Base-by-base conservation (phyloP, 2,329 filamentous ascomycete genomes). In the Aureobasidium sp. region DNA sequence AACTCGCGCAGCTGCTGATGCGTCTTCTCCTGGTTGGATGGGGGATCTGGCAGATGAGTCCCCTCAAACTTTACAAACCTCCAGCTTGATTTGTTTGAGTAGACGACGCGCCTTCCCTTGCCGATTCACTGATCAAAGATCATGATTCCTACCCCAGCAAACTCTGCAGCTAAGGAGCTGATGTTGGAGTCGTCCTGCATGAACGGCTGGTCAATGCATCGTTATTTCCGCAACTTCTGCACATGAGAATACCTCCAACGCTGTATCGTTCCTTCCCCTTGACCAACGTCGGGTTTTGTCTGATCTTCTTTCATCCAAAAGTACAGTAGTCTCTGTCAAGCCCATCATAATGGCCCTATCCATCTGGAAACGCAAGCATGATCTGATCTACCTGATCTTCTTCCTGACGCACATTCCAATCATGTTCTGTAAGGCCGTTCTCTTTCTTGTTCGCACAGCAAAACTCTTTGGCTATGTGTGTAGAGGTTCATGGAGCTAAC, bases 341-440 rank as follows among this genome's bases (percentile, higher is more conserved):
- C 21, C 21, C 21, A 21, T 21, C 37, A 42, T 6, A 21, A 73
- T 75, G 72, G 68, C 68, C 14, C 59, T 61, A 5, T 67, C 68
- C 1, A 71, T 76, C 16, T 68, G 73, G 34, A 64, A 66, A 25
- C 72, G 78, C 50, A 79, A 78, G 68, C 71, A 70, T 25, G 79
- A 81, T 61, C 64, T 79, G 5, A 62, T 77, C 34, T 83, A 84
- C 66, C 75, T 87, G 5, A 66, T 79, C 42, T 87, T 87, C 75
- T 88, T 89, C 72, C 61, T 77, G 55, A 79, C 82, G 27, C 84
- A 87, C 68, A 70, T 87, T 36, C 83, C 84, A 0, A 76, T 87
- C 42, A 82, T 87, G 73, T 79, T 87, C 64, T 72, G 85, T 86
- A 74, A 65, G 78, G 39, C 62, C 29, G 29, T 34, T 16, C 27